Conservation (phyloP, 2,329 filamentous ascomycete genomes). For the Talaromyces atroroseus region DNA sequence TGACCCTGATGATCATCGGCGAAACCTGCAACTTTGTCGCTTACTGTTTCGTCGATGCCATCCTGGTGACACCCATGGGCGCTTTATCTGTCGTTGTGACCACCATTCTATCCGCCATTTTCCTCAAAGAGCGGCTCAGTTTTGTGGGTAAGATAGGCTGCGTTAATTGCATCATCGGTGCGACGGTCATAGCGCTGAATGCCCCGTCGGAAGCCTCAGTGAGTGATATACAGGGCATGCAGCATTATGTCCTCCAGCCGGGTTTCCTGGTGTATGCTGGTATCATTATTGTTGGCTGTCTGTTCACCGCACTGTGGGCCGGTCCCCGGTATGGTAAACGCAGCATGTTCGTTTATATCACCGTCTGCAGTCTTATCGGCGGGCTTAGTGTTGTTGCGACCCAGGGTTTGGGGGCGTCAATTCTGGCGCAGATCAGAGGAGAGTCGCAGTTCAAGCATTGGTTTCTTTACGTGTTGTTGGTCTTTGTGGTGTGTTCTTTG, state of each 20-base stretch:
- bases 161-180: constrained; percentile 90
- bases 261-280: constrained; percentile 83
- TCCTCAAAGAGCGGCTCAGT: constrained; percentile 89
- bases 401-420: constrained; percentile 84
- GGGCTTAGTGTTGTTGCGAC: constrained; percentile 92
- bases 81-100: constrained; percentile 89
- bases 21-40: constrained; percentile 97
- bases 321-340: constrained; percentile 89
- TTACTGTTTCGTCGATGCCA: constrained; percentile 94
- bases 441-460: constrained; percentile 90
- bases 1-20: constrained; percentile 94
- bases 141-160: constrained; percentile 95
- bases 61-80: constrained; percentile 86
- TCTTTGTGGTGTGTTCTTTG: constrained; percentile 84
- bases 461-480: constrained; percentile 88
- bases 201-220: constrained; percentile 82
- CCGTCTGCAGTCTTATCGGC: constrained; percentile 90
- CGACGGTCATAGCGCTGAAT: constrained; percentile 90
- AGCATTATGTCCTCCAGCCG: constrained; percentile 75
- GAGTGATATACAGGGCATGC: constrained; percentile 84
- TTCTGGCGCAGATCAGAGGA: constrained; percentile 78
- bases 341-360: constrained; percentile 96
- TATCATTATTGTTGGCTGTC: constrained; percentile 68
- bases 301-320: constrained; percentile 69
- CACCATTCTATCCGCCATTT: constrained; percentile 85